Evolutionary conservation across 179 eudicot species (phyloP).

Genomic region (Sideroxylon spinosum): DNA sequence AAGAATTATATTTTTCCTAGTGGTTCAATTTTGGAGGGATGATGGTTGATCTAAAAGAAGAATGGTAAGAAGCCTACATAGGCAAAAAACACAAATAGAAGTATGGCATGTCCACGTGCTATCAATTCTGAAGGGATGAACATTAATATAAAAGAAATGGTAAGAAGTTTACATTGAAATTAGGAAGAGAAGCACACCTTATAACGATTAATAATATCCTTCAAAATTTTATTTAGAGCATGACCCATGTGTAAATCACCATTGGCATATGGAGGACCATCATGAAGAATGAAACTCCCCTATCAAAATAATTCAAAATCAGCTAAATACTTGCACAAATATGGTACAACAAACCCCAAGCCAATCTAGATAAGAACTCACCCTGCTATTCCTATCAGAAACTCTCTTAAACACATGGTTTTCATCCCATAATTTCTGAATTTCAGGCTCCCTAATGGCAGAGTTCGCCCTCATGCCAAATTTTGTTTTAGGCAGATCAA

Average conservation of each 20-base stretch:
- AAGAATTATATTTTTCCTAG: neutral
- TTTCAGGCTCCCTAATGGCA: constrained; percentile 81
- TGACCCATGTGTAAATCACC: constrained; percentile 98
- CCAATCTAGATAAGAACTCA: constrained; percentile 29
- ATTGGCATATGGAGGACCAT: constrained; percentile 97
- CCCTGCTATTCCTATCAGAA: constrained; percentile 73
- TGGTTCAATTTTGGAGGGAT: too few relatives aligned
- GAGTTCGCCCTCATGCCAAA: constrained; percentile 98
- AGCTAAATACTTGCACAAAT: constrained; percentile 15
- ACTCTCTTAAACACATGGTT: constrained; percentile 75
- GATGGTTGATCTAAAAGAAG: too few relatives aligned
- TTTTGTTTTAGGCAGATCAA: constrained; percentile 76
- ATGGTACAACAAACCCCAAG: constrained; percentile 1
- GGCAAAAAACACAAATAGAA: too few relatives aligned
- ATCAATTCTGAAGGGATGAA: neutral
- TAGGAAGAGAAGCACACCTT: constrained; percentile 48
- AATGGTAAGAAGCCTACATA: too few relatives aligned
- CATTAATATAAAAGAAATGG: neutral
- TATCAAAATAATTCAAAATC: constrained; percentile 28
- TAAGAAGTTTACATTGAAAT: neutral
- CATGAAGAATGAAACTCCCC: constrained; percentile 90
- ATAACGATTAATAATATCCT: constrained; percentile 91
- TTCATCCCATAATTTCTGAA: constrained; percentile 97
- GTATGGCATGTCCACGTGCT: neutral
- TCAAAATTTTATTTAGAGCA: constrained; percentile 89